Evolutionary conservation across 257 asterid genomes (phyloP), one percentile per base, ranked within the genome.

Genomic region (Fraxinus pennsylvanica): DNA sequence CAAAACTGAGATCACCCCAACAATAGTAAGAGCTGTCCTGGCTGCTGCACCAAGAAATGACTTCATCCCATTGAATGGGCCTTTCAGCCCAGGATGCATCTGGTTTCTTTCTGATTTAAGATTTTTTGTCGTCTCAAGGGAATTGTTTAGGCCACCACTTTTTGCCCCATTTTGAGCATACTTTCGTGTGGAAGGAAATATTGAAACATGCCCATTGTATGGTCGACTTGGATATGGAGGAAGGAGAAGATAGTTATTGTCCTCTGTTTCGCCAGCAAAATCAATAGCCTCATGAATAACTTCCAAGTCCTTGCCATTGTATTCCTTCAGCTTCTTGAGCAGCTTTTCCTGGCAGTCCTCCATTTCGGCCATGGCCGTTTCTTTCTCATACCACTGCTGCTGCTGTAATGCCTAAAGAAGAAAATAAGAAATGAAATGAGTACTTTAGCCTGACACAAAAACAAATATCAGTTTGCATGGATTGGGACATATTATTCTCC

Each of bases 161-260:
- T n/a, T 36, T 17, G 35, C 38, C 35, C 96, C 96, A 12, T 89
- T 89, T 71, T 88, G 95, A 68, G 92, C 43, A 66, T 80, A 39
- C 74, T 85, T 89, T 0, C 73, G 82, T 0, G 86, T 61, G 79
- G 82, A 17, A 57, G 90, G 81, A 79, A 85, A 87, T 27, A 86
- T 75, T 38, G 90, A 68, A 52, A 85, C 82, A 75, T 87, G 88
- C 72, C 81, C 86, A 41, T 88, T 84, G 80, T 90, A 86, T 47
- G 96, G 97, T 4, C 90, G 84, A 79, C 90, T 91, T 5, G 97
- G 98, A 78, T 95, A 95, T 2, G 98, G 99, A 27, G 99, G 99
- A 65, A 95, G 98, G 80, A 92, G 97, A 76, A 93, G 98, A 82
- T 92, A 96, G 1, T 78, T 91, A 81, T 80, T 87, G 70, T 93